phyloP scores from a whole-genome alignment of 2,329 filamentous ascomycete genomes.

The Aaosphaeria arxii region DNA sequence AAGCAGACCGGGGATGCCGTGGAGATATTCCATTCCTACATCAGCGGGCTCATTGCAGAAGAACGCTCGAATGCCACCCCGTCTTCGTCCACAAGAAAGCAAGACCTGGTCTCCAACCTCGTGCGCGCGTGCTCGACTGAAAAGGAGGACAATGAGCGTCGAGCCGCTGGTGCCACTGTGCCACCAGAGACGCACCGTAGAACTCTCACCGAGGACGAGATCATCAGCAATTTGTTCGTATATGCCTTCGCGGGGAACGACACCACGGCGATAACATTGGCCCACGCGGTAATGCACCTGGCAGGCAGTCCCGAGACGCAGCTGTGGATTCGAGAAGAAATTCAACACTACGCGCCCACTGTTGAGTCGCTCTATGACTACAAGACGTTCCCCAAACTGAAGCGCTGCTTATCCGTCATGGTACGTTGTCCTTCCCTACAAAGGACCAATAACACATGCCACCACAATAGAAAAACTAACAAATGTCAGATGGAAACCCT shows the following conservation, averaged over 20 bases:
- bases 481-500: slow-evolving; percentile 8
- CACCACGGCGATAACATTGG: slow-evolving; percentile 47
- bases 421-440: slow-evolving; percentile 15
- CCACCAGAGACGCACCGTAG: too few species aligned
- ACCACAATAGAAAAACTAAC: neutral
- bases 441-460: neutral
- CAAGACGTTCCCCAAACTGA: slow-evolving; percentile 41
- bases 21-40: slow-evolving; percentile 4
- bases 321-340: slow-evolving; percentile 45
- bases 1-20: slow-evolving; percentile 5
- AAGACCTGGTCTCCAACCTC: slow-evolving; percentile 6
- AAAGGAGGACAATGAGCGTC: neutral
- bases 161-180: slow-evolving; percentile 1
- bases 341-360: slow-evolving; percentile 15
- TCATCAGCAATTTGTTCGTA: slow-evolving; percentile 50
- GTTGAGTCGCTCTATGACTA: slow-evolving; percentile 31
- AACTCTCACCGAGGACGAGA: slow-evolving; percentile 32
- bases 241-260: slow-evolving; percentile 53
- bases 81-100: neutral
- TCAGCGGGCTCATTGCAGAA: slow-evolving; percentile 5
- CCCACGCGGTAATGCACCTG: slow-evolving; percentile 44
- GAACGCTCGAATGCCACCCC: slow-evolving; percentile 1
- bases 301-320: slow-evolving; percentile 46
- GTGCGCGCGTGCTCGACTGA: slow-evolving; percentile 2
- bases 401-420: slow-evolving; percentile 47